A percentile compares a stretch with the other conserved stretches of the same genome.
Conservation (phyloP, 2,329 filamentous ascomycete genomes). For the Xylaria sp. region DNA sequence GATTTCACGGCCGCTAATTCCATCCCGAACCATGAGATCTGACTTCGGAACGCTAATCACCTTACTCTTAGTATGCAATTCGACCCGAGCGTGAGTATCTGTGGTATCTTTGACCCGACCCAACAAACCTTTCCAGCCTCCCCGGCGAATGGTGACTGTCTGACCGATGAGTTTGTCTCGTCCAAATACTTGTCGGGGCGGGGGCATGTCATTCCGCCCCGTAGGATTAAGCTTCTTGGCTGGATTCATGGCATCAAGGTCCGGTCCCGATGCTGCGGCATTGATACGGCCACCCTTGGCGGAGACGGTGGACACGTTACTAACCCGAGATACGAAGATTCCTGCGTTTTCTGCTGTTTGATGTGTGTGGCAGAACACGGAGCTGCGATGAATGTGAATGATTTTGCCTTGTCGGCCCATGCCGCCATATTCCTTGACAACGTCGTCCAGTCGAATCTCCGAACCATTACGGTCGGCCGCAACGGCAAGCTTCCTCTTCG, state of each 20-base stretch:
- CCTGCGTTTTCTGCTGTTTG: slow-evolving; percentile 79
- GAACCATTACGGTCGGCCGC: slow-evolving; percentile 90
- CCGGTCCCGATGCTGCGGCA: slow-evolving; percentile 58
- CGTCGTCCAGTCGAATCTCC: slow-evolving; percentile 87
- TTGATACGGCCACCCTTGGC: slow-evolving; percentile 83
- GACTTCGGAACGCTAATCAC: slow-evolving; percentile 79
- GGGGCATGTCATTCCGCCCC: slow-evolving; percentile 53
- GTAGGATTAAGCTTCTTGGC: slow-evolving; percentile 68
- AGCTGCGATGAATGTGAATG: slow-evolving; percentile 89
- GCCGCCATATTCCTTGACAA: slow-evolving; percentile 82
- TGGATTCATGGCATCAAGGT: slow-evolving; percentile 88
- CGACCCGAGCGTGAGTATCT: slow-evolving; percentile 78
- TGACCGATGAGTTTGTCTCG: slow-evolving; percentile 84
- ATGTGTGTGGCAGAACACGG: slow-evolving; percentile 82
- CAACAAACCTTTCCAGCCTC: slow-evolving; percentile 84
- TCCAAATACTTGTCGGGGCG: slow-evolving; percentile 67
- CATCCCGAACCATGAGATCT: slow-evolving; percentile 80
- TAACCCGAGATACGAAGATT: slow-evolving; percentile 80
- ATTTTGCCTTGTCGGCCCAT: slow-evolving; percentile 84
- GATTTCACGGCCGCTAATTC: slow-evolving; percentile 69
- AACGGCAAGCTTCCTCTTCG: slow-evolving; percentile 74
- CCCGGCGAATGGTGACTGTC: slow-evolving; percentile 82
- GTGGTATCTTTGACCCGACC: slow-evolving; percentile 96
- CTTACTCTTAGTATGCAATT: slow-evolving; percentile 92
- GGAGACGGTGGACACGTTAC: slow-evolving; percentile 84